Base-by-base conservation (phyloP, 2,329 filamentous ascomycete genomes). In the Raffaelea deltoideospora region DNA sequence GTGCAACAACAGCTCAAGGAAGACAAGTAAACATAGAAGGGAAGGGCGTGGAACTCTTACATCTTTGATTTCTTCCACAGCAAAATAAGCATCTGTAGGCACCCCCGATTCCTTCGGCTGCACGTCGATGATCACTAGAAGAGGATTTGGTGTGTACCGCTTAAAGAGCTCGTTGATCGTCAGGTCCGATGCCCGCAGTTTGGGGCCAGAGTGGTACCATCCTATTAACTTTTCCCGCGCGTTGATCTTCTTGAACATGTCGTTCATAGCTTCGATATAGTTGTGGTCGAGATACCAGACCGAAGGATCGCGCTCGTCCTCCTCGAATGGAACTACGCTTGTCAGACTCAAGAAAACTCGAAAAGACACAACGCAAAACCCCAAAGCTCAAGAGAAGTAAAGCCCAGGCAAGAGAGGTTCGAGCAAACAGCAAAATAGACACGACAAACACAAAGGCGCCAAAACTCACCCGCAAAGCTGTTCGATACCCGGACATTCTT, bases 241-340 rank as follows among this genome's bases (percentile, higher is more conserved):
- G 65, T 98, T 98, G 69, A 98, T 87, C 66, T 96, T 96, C 70
- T 98, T 98, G 73, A 98, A 98, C 90, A 98, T 98, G 61, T 96
- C 90, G 64, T 90, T 93, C 90, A 98, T 98, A 50, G 80, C 84
- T 63, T 98, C 90, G 59, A 98, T 83, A 54, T 95, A 98, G 72
- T 96, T 96, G 71, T 98, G 90, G 59, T 98, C 90, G 46, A 98
- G 65, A 58, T 96, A 98, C 90, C 90, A 98, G 55, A 98, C 90
- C 26, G 88, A 92, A 4, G 88, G 88, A 56, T 98, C 87, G 63
- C 93, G 94, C 53, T 95, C 90, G 58, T 98, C 90, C 65, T 98
- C 90, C 61, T 98, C 90, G 54, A 98, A 98, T 1, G 90, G 90
- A 32, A 96, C 90, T 33, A 23, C n/a, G 14, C 11, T 28, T 10